Evolutionary conservation across 2,329 filamentous ascomycete genomes (phyloP), one percentile per base, ranked within the genome.

Genomic region (Drechslerella dactyloides): DNA sequence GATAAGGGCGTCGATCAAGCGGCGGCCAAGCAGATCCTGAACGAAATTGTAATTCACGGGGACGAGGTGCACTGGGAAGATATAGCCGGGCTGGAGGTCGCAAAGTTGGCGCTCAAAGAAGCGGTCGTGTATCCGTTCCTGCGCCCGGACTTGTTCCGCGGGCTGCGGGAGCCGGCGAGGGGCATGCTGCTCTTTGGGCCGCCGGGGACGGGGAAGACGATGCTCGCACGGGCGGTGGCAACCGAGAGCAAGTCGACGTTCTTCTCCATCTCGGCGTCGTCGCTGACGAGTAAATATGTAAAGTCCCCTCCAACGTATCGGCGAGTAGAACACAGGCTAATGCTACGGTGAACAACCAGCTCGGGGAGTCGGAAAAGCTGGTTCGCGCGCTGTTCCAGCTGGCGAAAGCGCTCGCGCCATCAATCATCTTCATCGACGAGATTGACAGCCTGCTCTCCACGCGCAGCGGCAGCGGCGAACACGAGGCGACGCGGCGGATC

Each of bases 381-480:
- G 94, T 99, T 1, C 87, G 92, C 37, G 94, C 94, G 2, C 83
- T 99, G 0, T 99, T 99, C 78, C 86, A 87, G 0, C 82, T 97
- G n/a, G 93, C 94, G 3, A 96, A 96, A 79, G 84, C 87, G 37
- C 84, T 97, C 50, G 92, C 94, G 0, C 94, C 94, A 0, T 94
- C 90, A 73, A 97, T 99, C 78, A 97, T 99, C 68, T 99, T 99
- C 76, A 92, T 99, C 2, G 94, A 99, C 77, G 94, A 99, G 79
- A 99, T 99, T 74, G 94, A 99, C 79, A 96, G 93, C 0, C 82
- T 99, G 0, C 84, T 99, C 0, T 96, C 92, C 0, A 87, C 92
- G 15, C 85, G 94, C 57, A 90, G 89, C 5, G 90, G 91, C 0
- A 88, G 88, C 1, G 89, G 90, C 0, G 94, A 97, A 77, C 90